These are phyloP conservation scores for Trichoderma sp. DNA, from an alignment of 2,329 filamentous ascomycete species.

Conservation along the genomic window DNA sequence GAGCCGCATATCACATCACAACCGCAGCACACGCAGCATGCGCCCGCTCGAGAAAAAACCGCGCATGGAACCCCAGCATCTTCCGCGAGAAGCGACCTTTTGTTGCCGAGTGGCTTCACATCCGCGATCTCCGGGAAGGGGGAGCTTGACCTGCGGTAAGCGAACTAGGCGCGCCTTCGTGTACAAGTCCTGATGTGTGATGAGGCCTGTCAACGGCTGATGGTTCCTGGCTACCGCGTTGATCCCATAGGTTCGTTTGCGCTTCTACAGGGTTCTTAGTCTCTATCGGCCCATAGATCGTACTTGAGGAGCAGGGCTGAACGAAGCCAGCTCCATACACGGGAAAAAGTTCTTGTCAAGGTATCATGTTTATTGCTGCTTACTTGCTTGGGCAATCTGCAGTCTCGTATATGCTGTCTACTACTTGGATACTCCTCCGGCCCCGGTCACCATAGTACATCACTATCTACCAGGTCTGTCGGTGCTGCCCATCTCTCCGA, in stretches of 20 bases:
- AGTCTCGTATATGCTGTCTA: neutral
- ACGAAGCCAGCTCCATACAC: neutral
- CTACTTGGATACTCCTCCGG: neutral
- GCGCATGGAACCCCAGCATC: neutral
- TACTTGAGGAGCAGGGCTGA: neutral
- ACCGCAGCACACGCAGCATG: conserved; percentile 4
- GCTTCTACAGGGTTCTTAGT: neutral
- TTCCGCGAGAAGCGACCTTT: conserved; percentile 11
- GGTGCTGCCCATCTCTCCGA: conserved; percentile 14
- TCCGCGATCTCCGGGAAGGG: neutral
- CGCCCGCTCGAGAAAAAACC: neutral
- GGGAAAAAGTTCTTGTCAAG: neutral
- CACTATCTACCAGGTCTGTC: conserved; percentile 23
- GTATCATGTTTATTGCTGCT: neutral
- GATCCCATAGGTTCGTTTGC: neutral
- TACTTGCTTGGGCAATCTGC: neutral
- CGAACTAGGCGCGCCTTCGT: conserved; percentile 15
- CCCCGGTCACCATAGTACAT: conserved; percentile 23
- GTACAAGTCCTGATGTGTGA: neutral
- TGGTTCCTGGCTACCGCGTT: neutral
- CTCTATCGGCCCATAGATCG: neutral
- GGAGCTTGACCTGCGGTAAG: neutral
- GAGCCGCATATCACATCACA: conserved; percentile 8
- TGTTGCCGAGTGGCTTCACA: neutral
- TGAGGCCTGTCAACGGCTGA: neutral